Evolutionary conservation across 495 filamentous ascomycete species (phyloP).

Genomic region (Polyplosphaeria fusca): DNA sequence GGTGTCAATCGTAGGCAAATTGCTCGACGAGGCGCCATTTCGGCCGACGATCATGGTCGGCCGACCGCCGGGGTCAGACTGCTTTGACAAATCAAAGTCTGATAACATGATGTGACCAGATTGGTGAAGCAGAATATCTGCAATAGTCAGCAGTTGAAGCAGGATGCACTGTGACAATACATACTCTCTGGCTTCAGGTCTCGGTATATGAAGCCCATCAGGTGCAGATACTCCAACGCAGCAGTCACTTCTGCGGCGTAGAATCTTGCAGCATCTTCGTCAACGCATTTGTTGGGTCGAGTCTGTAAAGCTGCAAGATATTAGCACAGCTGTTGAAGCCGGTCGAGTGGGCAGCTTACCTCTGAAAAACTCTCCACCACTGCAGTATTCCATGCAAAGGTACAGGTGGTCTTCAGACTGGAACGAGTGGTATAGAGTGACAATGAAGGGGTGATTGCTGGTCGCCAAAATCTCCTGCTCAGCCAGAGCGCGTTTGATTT

Average conservation of each 20-base stretch:
- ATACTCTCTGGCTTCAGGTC: slow-evolving; percentile 97
- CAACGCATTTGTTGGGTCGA: slow-evolving; percentile 91
- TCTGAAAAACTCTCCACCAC: slow-evolving; percentile 96
- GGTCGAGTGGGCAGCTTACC: slow-evolving; percentile 42
- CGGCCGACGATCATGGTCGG: slow-evolving; percentile 95
- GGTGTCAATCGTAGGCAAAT: slow-evolving; percentile 91
- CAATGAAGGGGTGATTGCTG: slow-evolving; percentile 98
- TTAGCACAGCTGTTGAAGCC: neutral
- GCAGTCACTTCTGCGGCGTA: slow-evolving; percentile 99
- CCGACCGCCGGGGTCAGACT: slow-evolving; percentile 92
- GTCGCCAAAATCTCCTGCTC: slow-evolving; percentile 98
- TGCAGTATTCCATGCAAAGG: slow-evolving; percentile 99
- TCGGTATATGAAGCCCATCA: slow-evolving; percentile 99
- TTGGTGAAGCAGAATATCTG: slow-evolving; percentile 96
- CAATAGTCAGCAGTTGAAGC: slow-evolving; percentile 27
- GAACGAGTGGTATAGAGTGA: slow-evolving; percentile 97
- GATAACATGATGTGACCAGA: slow-evolving; percentile 99
- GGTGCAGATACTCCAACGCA: slow-evolving; percentile 91
- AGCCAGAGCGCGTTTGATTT: slow-evolving; percentile 96
- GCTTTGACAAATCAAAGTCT: slow-evolving; percentile 97
- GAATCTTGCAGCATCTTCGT: slow-evolving; percentile 94
- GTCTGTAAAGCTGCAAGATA: slow-evolving; percentile 75
- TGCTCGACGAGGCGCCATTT: slow-evolving; percentile 73
- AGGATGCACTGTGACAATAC: slow-evolving; percentile 35
- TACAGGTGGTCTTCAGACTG: slow-evolving; percentile 98